A percentile compares a stretch with the other conserved stretches of the same genome.
These are phyloP conservation scores for Solanum lycopersicoides DNA, from an alignment of 257 asterid genomes.

Conservation along the genomic window DNA sequence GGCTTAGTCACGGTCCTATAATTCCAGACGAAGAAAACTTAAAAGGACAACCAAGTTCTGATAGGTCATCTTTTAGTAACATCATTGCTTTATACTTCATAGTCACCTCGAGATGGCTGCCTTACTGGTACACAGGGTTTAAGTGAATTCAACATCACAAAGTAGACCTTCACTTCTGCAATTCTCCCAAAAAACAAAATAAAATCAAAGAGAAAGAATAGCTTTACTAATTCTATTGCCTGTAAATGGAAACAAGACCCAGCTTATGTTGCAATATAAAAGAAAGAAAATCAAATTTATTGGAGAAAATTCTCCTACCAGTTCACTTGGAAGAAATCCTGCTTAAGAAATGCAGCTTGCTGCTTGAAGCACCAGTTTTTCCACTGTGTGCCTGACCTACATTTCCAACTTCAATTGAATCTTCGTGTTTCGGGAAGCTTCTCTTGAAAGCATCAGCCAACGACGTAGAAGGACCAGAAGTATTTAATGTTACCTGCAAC, in stretches of 20 bases:
- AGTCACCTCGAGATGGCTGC: slow-evolving; percentile 2
- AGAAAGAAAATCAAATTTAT: neutral
- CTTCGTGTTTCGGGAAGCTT: slow-evolving; percentile 8
- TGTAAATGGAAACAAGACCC: neutral
- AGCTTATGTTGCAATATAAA: neutral
- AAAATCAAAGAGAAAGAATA: neutral
- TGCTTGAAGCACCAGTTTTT: slow-evolving; percentile 16
- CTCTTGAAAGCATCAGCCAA: slow-evolving; percentile 13
- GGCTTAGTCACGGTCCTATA: neutral
- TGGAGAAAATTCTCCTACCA: slow-evolving; percentile 1
- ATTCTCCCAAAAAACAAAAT: neutral
- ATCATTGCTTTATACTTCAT: slow-evolving; percentile 1
- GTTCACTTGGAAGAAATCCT: slow-evolving; percentile 12
- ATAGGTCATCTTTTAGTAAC: slow-evolving; percentile 1
- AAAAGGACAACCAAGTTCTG: neutral
- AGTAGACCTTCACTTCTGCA: neutral
- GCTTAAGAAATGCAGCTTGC: slow-evolving; percentile 8
- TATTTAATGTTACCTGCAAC: neutral
- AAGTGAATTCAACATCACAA: slow-evolving; percentile 4
- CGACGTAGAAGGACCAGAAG: slow-evolving; percentile 6
- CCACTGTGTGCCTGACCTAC: neutral
- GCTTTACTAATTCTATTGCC: neutral
- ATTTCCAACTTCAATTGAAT: slow-evolving; percentile 8
- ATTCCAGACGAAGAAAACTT: neutral
- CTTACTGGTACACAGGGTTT: slow-evolving; percentile 5